Evolutionary conservation across 805 yeast species (phyloP).

Genomic region (Suhomyces sp.): DNA sequence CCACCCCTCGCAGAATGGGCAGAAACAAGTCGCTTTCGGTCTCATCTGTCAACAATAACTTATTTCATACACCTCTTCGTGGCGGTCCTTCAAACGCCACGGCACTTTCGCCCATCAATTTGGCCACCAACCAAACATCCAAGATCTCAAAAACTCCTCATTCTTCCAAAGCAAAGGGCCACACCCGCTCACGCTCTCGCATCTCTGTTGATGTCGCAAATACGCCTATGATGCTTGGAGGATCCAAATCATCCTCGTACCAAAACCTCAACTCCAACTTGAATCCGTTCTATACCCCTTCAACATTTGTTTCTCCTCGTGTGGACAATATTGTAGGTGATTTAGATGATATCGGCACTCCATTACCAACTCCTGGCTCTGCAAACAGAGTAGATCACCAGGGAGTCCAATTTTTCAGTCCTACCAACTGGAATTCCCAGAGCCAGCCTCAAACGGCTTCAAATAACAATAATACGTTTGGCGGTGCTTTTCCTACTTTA

Average conservation of each 20-base stretch:
- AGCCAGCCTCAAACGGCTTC: not conserved
- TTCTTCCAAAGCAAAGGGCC: constrained; percentile 25
- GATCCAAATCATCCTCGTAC: constrained; percentile 6
- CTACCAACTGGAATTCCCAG: not conserved
- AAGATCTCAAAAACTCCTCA: constrained; percentile 40
- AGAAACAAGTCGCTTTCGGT: constrained; percentile 36
- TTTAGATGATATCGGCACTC: constrained; percentile 20
- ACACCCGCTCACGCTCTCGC: constrained; percentile 40
- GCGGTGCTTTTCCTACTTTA: constrained; percentile 12
- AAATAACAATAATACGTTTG: not conserved
- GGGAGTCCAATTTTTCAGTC: not conserved
- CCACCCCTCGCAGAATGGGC: constrained; percentile 34
- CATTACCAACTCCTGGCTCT: constrained; percentile 16
- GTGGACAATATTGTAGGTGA: constrained; percentile 22
- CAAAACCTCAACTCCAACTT: constrained; percentile 6
- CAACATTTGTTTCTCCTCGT: constrained; percentile 43
- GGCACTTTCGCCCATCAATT: constrained; percentile 21
- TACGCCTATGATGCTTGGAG: constrained; percentile 10
- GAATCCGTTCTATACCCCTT: constrained; percentile 50
- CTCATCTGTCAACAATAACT: constrained; percentile 20
- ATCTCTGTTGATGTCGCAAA: constrained; percentile 34
- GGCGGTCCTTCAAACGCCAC: constrained; percentile 9
- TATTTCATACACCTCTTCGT: constrained; percentile 36
- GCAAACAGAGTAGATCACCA: constrained; percentile 1
- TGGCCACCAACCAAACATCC: constrained; percentile 11